These are phyloP conservation scores for Starmerella apis DNA, from an alignment of 805 yeast genomes.

Conservation along the genomic window DNA sequence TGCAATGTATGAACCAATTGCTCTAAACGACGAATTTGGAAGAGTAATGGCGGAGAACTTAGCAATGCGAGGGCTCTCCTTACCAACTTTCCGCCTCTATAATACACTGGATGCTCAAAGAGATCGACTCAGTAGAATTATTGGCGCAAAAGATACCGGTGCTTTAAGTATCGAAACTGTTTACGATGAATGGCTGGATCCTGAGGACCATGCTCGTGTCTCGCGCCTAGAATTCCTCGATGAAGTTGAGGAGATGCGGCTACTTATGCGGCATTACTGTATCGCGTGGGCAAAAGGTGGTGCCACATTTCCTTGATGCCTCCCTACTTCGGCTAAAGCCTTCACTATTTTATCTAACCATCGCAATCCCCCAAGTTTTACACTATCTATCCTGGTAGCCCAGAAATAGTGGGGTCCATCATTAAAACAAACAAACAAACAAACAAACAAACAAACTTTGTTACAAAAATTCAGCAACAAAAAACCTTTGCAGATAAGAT, in stretches of 20 bases:
- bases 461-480: too few relatives aligned
- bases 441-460: too few relatives aligned
- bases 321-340: too few relatives aligned
- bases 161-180: constrained; percentile 39
- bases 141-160: constrained; percentile 29
- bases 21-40: constrained; percentile 54
- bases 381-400: too few relatives aligned
- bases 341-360: too few relatives aligned
- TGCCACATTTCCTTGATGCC: background rate
- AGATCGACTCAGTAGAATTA: constrained; percentile 31
- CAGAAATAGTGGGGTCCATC: too few relatives aligned
- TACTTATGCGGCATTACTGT: constrained; percentile 54
- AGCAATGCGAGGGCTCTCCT: constrained; percentile 47
- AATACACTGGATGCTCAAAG: constrained; percentile 39
- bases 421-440: too few relatives aligned
- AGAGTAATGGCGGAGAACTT: constrained; percentile 55
- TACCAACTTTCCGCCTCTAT: constrained; percentile 47
- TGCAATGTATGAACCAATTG: constrained; percentile 61
- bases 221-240: constrained; percentile 54
- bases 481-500: too few relatives aligned
- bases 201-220: constrained; percentile 38
- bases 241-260: constrained; percentile 59
- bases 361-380: constrained; percentile 17
- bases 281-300: constrained; percentile 25
- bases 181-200: constrained; percentile 38